Conservation (phyloP, 2,329 filamentous ascomycete species). For the Aureobasidium sp. region DNA sequence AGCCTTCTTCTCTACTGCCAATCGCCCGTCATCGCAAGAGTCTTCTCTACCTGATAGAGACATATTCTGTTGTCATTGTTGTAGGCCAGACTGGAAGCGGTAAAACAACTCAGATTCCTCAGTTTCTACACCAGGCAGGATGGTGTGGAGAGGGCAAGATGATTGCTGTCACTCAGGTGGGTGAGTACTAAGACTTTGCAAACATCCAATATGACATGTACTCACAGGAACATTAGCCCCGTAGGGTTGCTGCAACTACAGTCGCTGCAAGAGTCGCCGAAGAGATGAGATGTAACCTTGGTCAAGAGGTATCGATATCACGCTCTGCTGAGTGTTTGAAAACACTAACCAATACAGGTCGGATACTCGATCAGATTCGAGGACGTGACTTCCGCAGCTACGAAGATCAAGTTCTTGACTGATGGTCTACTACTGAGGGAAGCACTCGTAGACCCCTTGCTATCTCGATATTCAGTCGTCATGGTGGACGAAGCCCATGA, state of each 20-base stretch:
- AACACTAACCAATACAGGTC: conserved; percentile 24
- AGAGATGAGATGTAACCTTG: conserved; percentile 76
- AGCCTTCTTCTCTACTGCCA: conserved; percentile 72
- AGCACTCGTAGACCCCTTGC: conserved; percentile 81
- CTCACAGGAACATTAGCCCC: conserved; percentile 52
- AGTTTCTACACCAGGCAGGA: conserved; percentile 78
- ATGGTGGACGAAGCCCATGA: conserved; percentile 99
- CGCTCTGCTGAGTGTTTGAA: neutral
- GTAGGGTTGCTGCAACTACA: conserved; percentile 82
- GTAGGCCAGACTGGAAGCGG: conserved; percentile 91
- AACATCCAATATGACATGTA: conserved; percentile 20
- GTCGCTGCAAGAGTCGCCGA: conserved; percentile 84
- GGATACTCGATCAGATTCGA: conserved; percentile 91
- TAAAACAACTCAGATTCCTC: conserved; percentile 92
- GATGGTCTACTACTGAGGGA: conserved; percentile 88
- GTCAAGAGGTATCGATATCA: conserved; percentile 53
- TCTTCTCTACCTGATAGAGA: conserved; percentile 81
- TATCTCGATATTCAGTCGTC: conserved; percentile 87
- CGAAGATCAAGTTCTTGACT: conserved; percentile 89
- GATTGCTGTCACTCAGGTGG: conserved; percentile 83
- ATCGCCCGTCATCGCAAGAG: conserved; percentile 75
- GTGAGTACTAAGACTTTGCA: conserved; percentile 28
- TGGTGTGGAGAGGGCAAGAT: conserved; percentile 80
- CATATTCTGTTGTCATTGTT: conserved; percentile 73
- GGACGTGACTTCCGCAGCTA: conserved; percentile 77